Evolutionary conservation across 805 yeast species (phyloP), one percentile per base, ranked within the genome.

Genomic region (Maudiozyma pseudohumilis): DNA sequence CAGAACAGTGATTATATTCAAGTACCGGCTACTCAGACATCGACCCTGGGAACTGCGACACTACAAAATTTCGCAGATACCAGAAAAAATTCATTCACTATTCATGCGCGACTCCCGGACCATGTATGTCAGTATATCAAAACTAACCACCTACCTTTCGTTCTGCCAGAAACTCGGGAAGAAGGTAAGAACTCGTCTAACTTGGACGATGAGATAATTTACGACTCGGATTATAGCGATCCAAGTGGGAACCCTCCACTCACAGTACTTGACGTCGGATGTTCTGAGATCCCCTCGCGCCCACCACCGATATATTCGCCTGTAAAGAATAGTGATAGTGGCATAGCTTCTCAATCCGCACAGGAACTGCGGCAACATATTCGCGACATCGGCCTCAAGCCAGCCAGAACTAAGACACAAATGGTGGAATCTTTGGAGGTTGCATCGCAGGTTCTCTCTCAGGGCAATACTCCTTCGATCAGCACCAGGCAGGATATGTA

Each of bases 21-120:
- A 39, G 57, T 58, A 2, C 60, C 61, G 5, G 61, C 58, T 4
- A 53, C 61, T n/a, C 46, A 59, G 35, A 40, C 48, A 1, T 39
- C 58, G 3, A 55, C 60, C 4, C 13, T 31, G 18, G 20, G 16
- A 17, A n/a, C n/a, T n/a, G n/a, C n/a, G n/a, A n/a, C n/a, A n/a
- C n/a, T n/a, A n/a, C n/a, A n/a, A n/a, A n/a, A n/a, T n/a, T n/a
- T n/a, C n/a, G 25, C 11, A 11, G 11, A 23, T 23, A 23, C 8
- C 25, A 23, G 11, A 23, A 23, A 23, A 9, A 11, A 23, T 23
- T 23, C 25, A 23, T 9, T 9, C 11, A 8, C 8, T 9, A 23
- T 23, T 23, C 25, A 9, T n/a, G n/a, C 23, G 6, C 18, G 23
- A 19, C 15, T 29, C 18, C 20, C 32, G 4, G n/a, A 11, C 7